Evolutionary conservation across 495 filamentous ascomycete genomes (phyloP), one percentile per base, ranked within the genome.

Genomic region (Aspergillus funiculosus): DNA sequence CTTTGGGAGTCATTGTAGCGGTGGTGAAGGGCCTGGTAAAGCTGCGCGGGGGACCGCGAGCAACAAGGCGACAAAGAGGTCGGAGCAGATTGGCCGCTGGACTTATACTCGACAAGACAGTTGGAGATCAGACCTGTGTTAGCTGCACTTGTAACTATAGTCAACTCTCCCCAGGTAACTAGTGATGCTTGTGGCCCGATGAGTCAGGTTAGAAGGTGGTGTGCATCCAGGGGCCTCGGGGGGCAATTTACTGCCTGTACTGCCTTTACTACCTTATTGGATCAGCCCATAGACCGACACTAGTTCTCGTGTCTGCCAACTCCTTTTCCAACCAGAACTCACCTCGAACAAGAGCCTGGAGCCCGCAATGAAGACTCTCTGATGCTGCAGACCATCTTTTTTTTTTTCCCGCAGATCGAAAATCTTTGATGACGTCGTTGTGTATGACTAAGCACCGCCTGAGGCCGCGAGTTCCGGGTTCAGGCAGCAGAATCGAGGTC

Each of bases 31-130:
- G 52, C 54, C 60, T 60, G 41, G 44, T 47, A 48, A 60, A 52
- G 53, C 60, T 62, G 59, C 58, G 57, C 61, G 57, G 62, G 54
- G 54, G 27, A 28, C 42, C 53, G 61, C 66, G 64, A 64, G 62
- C 61, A 29, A 63, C 46, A 39, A 57, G 29, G 39, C 60, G 64
- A 50, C 51, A 43, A 19, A 56, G 10, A 26, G 41, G 42, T 7
- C 41, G 54, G 46, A 67, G 52, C 68, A 69, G 50, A 39, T 62
- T 71, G 64, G 32, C 37, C 39, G 27, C 34, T 18, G 31, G 21
- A 15, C 34, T n/a, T n/a, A 26, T 10, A 41, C 29, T 11, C 18
- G 46, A 20, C 2, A 13, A n/a, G n/a, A n/a, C n/a, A n/a, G n/a
- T n/a, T n/a, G n/a, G n/a, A n/a, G n/a, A n/a, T n/a, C n/a, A n/a